Conservation (phyloP, 2,329 filamentous ascomycete species). For the Tolypocladium guangdongense region DNA sequence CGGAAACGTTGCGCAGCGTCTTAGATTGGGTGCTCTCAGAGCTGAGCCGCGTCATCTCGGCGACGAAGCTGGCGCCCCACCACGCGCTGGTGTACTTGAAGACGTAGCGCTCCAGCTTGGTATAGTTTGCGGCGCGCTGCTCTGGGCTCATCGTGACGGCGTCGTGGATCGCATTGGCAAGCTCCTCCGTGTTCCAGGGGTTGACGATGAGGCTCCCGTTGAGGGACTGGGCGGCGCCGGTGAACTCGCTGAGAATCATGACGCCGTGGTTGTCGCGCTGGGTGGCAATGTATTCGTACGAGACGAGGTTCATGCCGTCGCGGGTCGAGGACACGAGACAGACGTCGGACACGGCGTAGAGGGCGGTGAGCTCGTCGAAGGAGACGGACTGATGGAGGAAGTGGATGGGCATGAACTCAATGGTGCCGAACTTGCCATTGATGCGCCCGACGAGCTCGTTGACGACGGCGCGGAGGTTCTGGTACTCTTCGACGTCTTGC, state of each 20-base stretch:
- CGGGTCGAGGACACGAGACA: constrained; percentile 92
- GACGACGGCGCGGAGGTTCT: constrained; percentile 87
- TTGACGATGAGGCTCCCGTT: constrained; percentile 93
- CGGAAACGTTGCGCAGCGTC: constrained; percentile 29
- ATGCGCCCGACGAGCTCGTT: constrained; percentile 96
- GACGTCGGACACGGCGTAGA: constrained; percentile 86
- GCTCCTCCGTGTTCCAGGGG: constrained; percentile 95
- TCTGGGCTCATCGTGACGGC: constrained; percentile 95
- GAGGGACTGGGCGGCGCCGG: constrained; percentile 86
- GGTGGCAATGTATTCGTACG: constrained; percentile 94
- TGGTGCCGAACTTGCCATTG: constrained; percentile 92
- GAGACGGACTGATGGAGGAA: constrained; percentile 94
- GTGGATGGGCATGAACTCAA: constrained; percentile 98
- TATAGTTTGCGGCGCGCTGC: constrained; percentile 75
- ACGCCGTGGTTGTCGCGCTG: constrained; percentile 84
- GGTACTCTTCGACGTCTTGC: constrained; percentile 95
- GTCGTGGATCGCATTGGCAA: constrained; percentile 86
- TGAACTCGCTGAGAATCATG: constrained; percentile 94
- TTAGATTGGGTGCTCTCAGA: constrained; percentile 26
- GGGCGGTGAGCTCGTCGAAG: constrained; percentile 87
- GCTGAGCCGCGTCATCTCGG: constrained; percentile 56
- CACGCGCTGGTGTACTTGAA: constrained; percentile 96
- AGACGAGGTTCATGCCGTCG: constrained; percentile 97
- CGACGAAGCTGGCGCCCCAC: constrained; percentile 91
- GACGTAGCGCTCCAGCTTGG: constrained; percentile 88